Evolutionary conservation across 2,329 filamentous ascomycete species (phyloP).

Genomic region (Ophiosphaerella narmari): DNA sequence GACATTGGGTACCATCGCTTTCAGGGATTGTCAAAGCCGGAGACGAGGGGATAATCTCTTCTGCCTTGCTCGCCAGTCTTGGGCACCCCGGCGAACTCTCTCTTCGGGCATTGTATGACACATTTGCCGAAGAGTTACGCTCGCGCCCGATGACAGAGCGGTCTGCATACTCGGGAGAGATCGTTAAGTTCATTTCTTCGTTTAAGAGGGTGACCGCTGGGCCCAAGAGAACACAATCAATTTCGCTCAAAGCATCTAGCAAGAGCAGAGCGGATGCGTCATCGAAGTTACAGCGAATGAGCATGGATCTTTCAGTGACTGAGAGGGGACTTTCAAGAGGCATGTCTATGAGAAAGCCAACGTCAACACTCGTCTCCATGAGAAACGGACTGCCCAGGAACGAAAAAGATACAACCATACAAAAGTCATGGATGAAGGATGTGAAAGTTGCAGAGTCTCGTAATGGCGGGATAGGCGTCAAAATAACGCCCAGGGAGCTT

Average conservation of each 20-base stretch:
- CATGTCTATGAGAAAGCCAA: slow-evolving; percentile 21
- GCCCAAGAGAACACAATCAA: slow-evolving; percentile 22
- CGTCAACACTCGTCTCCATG: slow-evolving; percentile 16
- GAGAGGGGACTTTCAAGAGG: slow-evolving; percentile 21
- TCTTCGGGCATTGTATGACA: slow-evolving; percentile 32
- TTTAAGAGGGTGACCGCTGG: slow-evolving; percentile 13
- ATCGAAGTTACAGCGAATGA: slow-evolving; percentile 18
- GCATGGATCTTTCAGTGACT: slow-evolving; percentile 18
- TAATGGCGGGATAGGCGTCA: slow-evolving; percentile 18
- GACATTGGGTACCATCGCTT: slow-evolving; percentile 32
- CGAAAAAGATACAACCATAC: slow-evolving; percentile 4
- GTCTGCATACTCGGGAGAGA: slow-evolving; percentile 26
- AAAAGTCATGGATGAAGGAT: slow-evolving; percentile 31
- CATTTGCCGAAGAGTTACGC: slow-evolving; percentile 31
- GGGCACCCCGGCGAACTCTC: slow-evolving; percentile 26
- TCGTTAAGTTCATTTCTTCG: slow-evolving; percentile 28
- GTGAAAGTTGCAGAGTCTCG: slow-evolving; percentile 23
- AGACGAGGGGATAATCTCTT: slow-evolving; percentile 36
- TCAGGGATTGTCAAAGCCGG: slow-evolving; percentile 40
- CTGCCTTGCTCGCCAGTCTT: slow-evolving; percentile 29
- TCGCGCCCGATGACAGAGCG: slow-evolving; percentile 24
- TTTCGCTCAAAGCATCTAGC: slow-evolving; percentile 18
- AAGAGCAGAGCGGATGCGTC: slow-evolving; percentile 14
- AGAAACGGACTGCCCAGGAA: slow-evolving; percentile 11
- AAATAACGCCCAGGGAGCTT: slow-evolving; percentile 31